Evolutionary conservation across 1,139 yeast genomes (phyloP).

Genomic region (Trichomonascaceae sp.): DNA sequence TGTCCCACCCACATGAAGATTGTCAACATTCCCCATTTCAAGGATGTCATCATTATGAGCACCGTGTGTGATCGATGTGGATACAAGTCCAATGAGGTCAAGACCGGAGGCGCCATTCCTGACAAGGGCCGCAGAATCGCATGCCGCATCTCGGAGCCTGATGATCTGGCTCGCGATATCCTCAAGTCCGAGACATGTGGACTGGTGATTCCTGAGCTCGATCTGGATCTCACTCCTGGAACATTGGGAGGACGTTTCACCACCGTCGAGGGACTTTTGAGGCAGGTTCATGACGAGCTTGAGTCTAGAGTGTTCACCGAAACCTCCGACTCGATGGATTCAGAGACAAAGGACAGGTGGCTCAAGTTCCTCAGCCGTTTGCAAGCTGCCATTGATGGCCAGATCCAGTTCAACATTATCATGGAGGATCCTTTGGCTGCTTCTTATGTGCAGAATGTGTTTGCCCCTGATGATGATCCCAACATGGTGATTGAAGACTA

Average conservation of each 20-base stretch:
- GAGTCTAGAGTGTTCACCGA: constrained; percentile 74
- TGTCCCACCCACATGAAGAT: constrained; percentile 95
- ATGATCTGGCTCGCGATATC: constrained; percentile 88
- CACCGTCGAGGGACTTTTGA: constrained; percentile 82
- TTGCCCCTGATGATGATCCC: constrained; percentile 97
- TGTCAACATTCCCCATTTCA: constrained; percentile 94
- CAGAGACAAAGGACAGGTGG: constrained; percentile 69
- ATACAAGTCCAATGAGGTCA: constrained; percentile 92
- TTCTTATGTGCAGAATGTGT: constrained; percentile 90
- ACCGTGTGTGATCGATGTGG: constrained; percentile 91
- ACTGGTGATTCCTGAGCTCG: constrained; percentile 71
- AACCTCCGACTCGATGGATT: constrained; percentile 87
- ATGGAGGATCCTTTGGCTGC: constrained; percentile 95
- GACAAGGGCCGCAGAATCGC: constrained; percentile 66
- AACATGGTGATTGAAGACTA: constrained; percentile 84
- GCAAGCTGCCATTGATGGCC: constrained; percentile 74
- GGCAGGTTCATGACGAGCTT: constrained; percentile 82
- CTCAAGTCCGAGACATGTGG: constrained; percentile 92
- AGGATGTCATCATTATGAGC: constrained; percentile 93
- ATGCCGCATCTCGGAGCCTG: constrained; percentile 74
- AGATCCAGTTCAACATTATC: constrained; percentile 64
- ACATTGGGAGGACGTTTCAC: constrained; percentile 98
- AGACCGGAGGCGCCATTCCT: constrained; percentile 96
- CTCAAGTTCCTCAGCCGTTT: constrained; percentile 57
- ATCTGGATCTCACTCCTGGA: constrained; percentile 87